phyloP scores from a whole-genome alignment of 2,329 filamentous ascomycete species.

The Simplicillium sp. region DNA sequence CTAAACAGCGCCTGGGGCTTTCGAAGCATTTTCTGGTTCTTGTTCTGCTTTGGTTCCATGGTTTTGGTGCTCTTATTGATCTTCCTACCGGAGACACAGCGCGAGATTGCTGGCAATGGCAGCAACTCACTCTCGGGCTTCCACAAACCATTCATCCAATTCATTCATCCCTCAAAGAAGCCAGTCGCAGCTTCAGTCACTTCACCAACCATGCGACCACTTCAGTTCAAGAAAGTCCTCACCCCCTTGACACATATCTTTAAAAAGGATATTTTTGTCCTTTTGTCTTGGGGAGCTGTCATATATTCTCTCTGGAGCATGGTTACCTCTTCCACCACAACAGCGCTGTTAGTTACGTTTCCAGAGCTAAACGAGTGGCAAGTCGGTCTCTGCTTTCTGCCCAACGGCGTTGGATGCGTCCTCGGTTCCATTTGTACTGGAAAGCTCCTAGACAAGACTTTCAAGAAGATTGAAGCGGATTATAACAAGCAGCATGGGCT shows the following conservation, averaged over 20 bases:
- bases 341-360: constrained; percentile 31
- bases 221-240: constrained; percentile 23
- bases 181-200: constrained; percentile 16
- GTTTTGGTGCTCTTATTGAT: constrained; percentile 31
- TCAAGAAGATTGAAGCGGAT: constrained; percentile 45
- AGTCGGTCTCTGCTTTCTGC: constrained; percentile 44
- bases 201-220: too few species aligned
- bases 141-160: constrained; percentile 14
- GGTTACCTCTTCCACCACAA: constrained; percentile 38
- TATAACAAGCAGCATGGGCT: constrained; percentile 42
- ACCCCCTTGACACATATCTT: constrained; percentile 28
- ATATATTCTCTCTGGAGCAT: constrained; percentile 37
- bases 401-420: constrained; percentile 38
- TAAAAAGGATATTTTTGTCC: constrained; percentile 30
- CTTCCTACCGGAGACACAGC: constrained; percentile 45
- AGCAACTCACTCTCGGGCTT: constrained; percentile 13
- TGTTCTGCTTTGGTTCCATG: constrained; percentile 35
- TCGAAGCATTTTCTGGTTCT: constrained; percentile 54
- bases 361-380: constrained; percentile 51
- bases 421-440: constrained; percentile 32
- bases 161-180: constrained; percentile 24
- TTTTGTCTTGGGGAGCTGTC: constrained; percentile 36
- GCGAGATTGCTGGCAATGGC: constrained; percentile 41
- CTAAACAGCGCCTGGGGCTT: constrained; percentile 48
- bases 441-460: constrained; percentile 58